phyloP scores from a whole-genome alignment of 257 asterid species.

The Rehmannia glutinosa region DNA sequence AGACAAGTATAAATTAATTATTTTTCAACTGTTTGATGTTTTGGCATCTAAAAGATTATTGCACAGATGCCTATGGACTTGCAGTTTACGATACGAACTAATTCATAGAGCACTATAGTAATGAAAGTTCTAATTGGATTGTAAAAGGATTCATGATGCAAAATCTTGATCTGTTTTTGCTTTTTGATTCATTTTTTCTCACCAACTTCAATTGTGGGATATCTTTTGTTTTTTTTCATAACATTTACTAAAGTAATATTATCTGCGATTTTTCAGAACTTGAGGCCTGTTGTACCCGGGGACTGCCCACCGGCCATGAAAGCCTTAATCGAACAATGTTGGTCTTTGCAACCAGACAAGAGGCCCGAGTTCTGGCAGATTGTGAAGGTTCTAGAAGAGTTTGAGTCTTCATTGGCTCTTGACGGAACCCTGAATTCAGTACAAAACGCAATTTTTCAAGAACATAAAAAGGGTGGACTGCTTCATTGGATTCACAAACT shows the following conservation, averaged over 20 bases:
- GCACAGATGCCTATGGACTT: no score
- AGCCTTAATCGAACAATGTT: conserved; percentile 78
- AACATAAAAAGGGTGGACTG: conserved; percentile 63
- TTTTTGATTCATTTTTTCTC: not conserved
- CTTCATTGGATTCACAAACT: conserved; percentile 71
- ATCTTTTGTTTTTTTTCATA: not conserved
- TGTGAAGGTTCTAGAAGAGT: conserved; percentile 75
- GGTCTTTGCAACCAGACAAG: conserved; percentile 80
- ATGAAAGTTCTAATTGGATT: no score
- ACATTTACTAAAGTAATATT: not conserved
- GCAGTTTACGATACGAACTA: not conserved
- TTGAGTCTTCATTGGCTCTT: conserved; percentile 48
- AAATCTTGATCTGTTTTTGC: not conserved
- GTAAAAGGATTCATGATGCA: not conserved
- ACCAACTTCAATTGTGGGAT: not conserved
- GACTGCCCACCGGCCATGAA: conserved; percentile 69
- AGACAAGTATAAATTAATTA: no score
- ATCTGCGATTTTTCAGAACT: conserved; percentile 42
- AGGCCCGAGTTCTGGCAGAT: conserved; percentile 95
- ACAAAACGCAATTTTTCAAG: conserved; percentile 34
- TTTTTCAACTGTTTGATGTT: no score
- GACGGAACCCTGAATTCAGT: conserved; percentile 61
- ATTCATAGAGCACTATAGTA: no score
- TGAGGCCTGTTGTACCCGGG: conserved; percentile 64
- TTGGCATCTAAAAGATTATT: no score